Percentiles rank a stretch among this genome's conserved stretches.
phyloP scores from a whole-genome alignment of 2,329 filamentous ascomycete genomes.

The Fusarium floridanum region DNA sequence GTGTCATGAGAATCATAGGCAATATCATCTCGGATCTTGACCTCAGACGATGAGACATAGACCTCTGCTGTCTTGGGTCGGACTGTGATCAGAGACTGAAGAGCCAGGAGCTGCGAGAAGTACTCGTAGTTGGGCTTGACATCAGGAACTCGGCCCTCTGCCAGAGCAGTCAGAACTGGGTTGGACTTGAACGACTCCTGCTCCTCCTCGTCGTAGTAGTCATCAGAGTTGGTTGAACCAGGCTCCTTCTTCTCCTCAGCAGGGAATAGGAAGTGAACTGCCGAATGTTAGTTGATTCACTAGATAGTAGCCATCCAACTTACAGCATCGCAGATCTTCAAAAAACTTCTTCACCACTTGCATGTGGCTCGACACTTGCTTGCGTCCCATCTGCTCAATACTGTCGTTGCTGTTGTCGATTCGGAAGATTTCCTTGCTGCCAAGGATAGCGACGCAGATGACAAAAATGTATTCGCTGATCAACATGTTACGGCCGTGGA shows the following conservation, averaged over 20 bases:
- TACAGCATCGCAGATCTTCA: constrained; percentile 72
- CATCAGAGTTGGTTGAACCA: constrained; percentile 73
- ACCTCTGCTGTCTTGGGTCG: constrained; percentile 71
- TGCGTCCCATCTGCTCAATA: constrained; percentile 65
- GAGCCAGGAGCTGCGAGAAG: constrained; percentile 67
- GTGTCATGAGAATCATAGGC: constrained; percentile 60
- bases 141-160: constrained; percentile 68
- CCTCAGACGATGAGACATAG: constrained; percentile 67
- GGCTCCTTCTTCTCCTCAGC: constrained; percentile 68
- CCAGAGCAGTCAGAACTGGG: constrained; percentile 71
- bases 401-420: constrained; percentile 60
- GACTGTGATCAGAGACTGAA: constrained; percentile 66
- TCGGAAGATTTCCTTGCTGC: constrained; percentile 58
- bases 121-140: constrained; percentile 74
- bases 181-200: constrained; percentile 73
- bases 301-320: constrained; percentile 49
- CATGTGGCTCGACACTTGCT: constrained; percentile 79
- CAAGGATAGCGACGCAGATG: constrained; percentile 55
- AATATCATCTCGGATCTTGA: constrained; percentile 64
- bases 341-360: constrained; percentile 78
- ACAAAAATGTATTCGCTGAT: constrained; percentile 75
- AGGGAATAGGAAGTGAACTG: constrained; percentile 72
- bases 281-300: constrained; percentile 22
- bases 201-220: constrained; percentile 58
- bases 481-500: constrained; percentile 77